These are phyloP conservation scores for Aureobasidium lini DNA, from an alignment of 2,329 filamentous ascomycete species.

Conservation along the genomic window DNA sequence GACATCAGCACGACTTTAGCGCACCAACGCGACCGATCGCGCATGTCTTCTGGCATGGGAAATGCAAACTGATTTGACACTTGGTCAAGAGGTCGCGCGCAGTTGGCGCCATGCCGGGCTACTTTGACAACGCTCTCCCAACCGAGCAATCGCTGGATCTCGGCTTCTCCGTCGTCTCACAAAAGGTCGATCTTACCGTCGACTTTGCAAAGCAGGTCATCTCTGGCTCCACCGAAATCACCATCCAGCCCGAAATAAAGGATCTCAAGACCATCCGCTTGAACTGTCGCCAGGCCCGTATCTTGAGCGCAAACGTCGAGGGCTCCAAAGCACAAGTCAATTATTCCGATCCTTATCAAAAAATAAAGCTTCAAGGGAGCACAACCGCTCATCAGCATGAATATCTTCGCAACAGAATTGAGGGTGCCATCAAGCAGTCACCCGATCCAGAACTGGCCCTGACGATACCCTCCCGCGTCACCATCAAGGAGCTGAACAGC, in stretches of 20 bases:
- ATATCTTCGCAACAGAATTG: slow-evolving; percentile 61
- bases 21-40: slow-evolving; percentile 8
- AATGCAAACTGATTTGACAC: slow-evolving; percentile 15
- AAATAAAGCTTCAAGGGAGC: slow-evolving; percentile 53
- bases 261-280: slow-evolving; percentile 50
- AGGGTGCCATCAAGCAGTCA: slow-evolving; percentile 47
- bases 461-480: slow-evolving; percentile 51
- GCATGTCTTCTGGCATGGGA: slow-evolving; percentile 7
- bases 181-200: slow-evolving; percentile 83
- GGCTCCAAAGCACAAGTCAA: slow-evolving; percentile 31
- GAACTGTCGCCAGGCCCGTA: slow-evolving; percentile 55
- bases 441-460: slow-evolving; percentile 53
- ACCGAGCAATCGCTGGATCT: slow-evolving; percentile 24
- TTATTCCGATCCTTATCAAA: slow-evolving; percentile 59
- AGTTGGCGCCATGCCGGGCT: slow-evolving; percentile 22
- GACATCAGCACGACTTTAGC: neutral
- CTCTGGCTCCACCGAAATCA: slow-evolving; percentile 73
- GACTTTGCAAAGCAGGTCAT: slow-evolving; percentile 71
- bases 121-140: slow-evolving; percentile 18
- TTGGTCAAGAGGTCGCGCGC: slow-evolving; percentile 15
- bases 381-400: slow-evolving; percentile 68
- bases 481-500: slow-evolving; percentile 54
- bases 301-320: slow-evolving; percentile 44
- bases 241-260: slow-evolving; percentile 57
- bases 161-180: slow-evolving; percentile 61